Evolutionary conservation across 805 yeast genomes (phyloP), one percentile per base, ranked within the genome.

Genomic region (Wickerhamiella sergipiensis): DNA sequence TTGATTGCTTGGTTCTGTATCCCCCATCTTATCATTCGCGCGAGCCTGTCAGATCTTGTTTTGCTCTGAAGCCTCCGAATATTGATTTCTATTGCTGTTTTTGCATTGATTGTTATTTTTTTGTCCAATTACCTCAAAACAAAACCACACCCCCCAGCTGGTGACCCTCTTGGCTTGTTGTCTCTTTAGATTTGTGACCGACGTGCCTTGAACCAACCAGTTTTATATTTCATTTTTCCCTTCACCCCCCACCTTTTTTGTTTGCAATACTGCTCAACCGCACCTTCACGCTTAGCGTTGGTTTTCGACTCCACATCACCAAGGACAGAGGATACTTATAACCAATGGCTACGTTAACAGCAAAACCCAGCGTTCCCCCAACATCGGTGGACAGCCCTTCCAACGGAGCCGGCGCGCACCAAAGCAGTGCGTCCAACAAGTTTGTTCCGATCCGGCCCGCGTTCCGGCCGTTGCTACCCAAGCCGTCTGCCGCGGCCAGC

Each of bases 391-490:
- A n/a, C 4, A 13, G 40, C 3, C 40, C 40, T 9, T 6, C 40
- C 17, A n/a, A 6, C 9, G 40, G 40, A 15, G 17, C 40, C 19
- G 40, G 19, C 18, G 26, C 17, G 29, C 15, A n/a, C 45, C 40
- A 15, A 15, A n/a, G 40, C 19, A n/a, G 52, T 12, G 39, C 52
- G 38, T 56, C 53, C 44, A 47, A 53, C 24, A 50, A 51, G 40
- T 57, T 48, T 39, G 67, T 63, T 19, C 67, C 68, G 9, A 64
- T 64, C 43, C 52, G 66, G 23, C 67, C 68, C 3, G 61, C 65
- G 17, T 63, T 63, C 48, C 56, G 68, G n/a, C 67, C 67, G 10
- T 52, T 65, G 49, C 57, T 65, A 44, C 68, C 68, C 19, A 64
- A 64, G 47, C 67, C 67, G 7, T 19, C 49, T 1, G 48, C 50